These are phyloP conservation scores for Parasitella parasitica DNA, from an alignment of 371 early-diverging fungal species.

Conservation along the genomic window DNA sequence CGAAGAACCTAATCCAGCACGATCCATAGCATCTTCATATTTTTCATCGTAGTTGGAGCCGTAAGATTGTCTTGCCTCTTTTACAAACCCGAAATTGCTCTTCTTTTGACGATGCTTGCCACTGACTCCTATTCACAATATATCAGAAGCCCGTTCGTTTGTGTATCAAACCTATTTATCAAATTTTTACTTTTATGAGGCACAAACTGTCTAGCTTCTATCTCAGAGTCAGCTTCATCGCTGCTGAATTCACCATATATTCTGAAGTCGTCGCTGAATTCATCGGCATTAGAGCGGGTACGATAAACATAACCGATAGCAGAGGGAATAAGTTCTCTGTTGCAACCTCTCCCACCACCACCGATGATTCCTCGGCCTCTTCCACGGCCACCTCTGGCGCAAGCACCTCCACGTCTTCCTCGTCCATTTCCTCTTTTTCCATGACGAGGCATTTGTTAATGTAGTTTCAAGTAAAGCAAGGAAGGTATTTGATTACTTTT, in stretches of 20 bases:
- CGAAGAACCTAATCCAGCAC: slow-evolving; percentile 10
- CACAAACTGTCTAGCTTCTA: not conserved
- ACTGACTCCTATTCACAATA: not conserved
- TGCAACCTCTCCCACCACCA: slow-evolving; percentile 34
- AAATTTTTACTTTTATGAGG: not conserved
- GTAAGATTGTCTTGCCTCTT: slow-evolving; percentile 1
- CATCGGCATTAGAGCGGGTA: slow-evolving; percentile 17
- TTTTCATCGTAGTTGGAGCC: slow-evolving; percentile 11
- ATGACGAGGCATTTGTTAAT: slow-evolving; percentile 8
- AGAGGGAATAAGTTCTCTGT: slow-evolving; percentile 19
- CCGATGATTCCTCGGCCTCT: slow-evolving; percentile 21
- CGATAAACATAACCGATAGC: slow-evolving; percentile 19
- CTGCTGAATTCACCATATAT: slow-evolving; percentile 29
- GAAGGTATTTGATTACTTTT: not conserved
- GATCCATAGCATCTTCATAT: slow-evolving; percentile 11
- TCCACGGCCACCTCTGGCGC: slow-evolving; percentile 32
- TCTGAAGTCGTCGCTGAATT: slow-evolving; percentile 22
- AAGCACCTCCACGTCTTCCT: slow-evolving; percentile 24
- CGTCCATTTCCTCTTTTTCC: slow-evolving; percentile 14
- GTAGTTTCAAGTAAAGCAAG: not conserved
- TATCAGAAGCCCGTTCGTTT: not conserved
- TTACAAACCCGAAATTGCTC: not conserved
- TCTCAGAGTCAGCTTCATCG: slow-evolving; percentile 17
- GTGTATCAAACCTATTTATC: not conserved
- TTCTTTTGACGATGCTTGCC: not conserved